Conservation (phyloP, 1,284 basidiomycete species). For the Fomes fomentarius region DNA sequence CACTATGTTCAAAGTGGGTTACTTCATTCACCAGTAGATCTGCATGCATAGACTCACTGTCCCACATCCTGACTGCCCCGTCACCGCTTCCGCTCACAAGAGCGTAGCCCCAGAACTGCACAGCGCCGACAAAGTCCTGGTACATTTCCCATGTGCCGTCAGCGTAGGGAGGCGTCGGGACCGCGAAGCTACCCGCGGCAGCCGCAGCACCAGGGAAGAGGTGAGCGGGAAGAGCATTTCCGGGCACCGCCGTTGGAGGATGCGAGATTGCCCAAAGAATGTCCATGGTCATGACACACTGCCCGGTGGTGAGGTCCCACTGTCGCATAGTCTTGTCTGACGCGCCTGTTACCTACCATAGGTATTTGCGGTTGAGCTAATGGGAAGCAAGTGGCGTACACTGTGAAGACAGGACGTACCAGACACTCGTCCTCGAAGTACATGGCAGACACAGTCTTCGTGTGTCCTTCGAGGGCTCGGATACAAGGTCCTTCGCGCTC, state of each 20-base stretch:
- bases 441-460: constrained; percentile 88
- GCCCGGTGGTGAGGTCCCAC: constrained; percentile 97
- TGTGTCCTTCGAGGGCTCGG: constrained; percentile 87
- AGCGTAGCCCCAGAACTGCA: constrained; percentile 99
- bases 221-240: constrained; percentile 44
- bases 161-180: constrained; percentile 85
- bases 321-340: constrained; percentile 98
- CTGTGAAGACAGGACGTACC: too few species aligned
- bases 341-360: constrained; percentile 86
- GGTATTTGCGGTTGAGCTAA: too few species aligned
- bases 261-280: constrained; percentile 99
- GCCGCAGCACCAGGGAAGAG: constrained; percentile 59
- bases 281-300: constrained; percentile 99
- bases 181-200: constrained; percentile 70
- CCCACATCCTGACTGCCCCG: constrained; percentile 98
- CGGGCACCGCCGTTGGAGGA: constrained; percentile 59
- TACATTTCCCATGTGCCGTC: constrained; percentile 96
- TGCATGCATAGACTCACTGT: constrained; percentile 68
- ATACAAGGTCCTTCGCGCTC: constrained; percentile 58
- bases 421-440: constrained; percentile 96
- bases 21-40: constrained; percentile 4
- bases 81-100: constrained; percentile 96
- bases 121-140: constrained; percentile 95
- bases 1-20: constrained; percentile 57
- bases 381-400: too few species aligned